These are phyloP conservation scores for Kwoniella sp. DNA, from an alignment of 768 basidiomycete genomes.

Conservation along the genomic window DNA sequence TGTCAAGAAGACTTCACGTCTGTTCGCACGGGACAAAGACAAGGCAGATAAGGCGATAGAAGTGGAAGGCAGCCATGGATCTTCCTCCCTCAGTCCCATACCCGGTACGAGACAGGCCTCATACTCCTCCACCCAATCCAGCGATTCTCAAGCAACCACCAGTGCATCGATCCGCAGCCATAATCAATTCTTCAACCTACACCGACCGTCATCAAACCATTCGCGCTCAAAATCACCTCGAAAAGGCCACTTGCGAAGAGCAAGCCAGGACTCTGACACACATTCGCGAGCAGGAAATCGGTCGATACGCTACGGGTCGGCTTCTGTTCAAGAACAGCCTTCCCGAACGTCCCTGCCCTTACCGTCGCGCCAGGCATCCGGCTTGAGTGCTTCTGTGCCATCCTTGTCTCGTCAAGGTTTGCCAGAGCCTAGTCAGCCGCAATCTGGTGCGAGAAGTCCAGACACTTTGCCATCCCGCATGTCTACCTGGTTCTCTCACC, in stretches of 20 bases:
- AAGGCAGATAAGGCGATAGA: slow-evolving; percentile 4
- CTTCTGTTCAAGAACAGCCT: slow-evolving; percentile 14
- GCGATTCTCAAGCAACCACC: slow-evolving; percentile 15
- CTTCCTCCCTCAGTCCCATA: slow-evolving; percentile 6
- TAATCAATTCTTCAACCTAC: slow-evolving; percentile 10
- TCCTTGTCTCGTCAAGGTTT: slow-evolving; percentile 25
- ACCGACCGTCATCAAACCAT: slow-evolving; percentile 6
- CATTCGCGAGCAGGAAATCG: slow-evolving; percentile 20
- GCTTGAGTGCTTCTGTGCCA: slow-evolving; percentile 39
- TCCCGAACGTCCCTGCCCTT: slow-evolving; percentile 22
- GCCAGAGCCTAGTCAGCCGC: slow-evolving; percentile 10
- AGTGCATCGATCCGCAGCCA: background rate
- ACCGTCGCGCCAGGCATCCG: slow-evolving; percentile 23
- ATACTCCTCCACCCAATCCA: slow-evolving; percentile 33
- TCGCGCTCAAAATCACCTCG: slow-evolving; percentile 7
- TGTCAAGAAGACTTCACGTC: slow-evolving; percentile 40
- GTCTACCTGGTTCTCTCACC: slow-evolving; percentile 46
- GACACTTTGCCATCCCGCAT: slow-evolving; percentile 37
- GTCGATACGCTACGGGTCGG: slow-evolving; percentile 26
- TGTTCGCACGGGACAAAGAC: slow-evolving; percentile 28
- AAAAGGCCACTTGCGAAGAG: slow-evolving; percentile 15
- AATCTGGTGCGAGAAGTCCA: slow-evolving; percentile 1
- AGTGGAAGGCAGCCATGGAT: slow-evolving; percentile 1
- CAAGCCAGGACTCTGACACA: slow-evolving; percentile 33
- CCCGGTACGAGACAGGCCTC: slow-evolving; percentile 27